Evolutionary conservation across 352 stramenopile genomes (phyloP).

Genomic region (Globisporangium camurandrum): DNA sequence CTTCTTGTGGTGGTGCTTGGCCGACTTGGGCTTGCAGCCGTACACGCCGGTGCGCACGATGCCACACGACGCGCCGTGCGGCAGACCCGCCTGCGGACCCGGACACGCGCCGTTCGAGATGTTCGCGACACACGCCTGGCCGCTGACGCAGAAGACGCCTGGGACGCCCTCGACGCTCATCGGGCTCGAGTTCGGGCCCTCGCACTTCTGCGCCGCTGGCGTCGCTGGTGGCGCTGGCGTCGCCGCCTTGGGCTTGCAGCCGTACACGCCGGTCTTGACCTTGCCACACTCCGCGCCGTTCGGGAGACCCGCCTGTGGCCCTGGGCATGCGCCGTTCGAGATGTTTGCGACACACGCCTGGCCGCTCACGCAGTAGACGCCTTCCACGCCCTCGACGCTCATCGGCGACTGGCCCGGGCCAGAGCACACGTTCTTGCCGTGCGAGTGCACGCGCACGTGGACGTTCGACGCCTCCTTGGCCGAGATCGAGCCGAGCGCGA

Average conservation of each 20-base stretch:
- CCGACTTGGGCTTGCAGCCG: constrained; percentile 21
- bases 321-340: constrained; percentile 7
- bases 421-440: neutral
- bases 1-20: too few species aligned
- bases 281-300: constrained; percentile 14
- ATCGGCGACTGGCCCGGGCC: neutral
- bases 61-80: constrained; percentile 12
- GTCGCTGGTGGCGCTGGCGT: neutral
- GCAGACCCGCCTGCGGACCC: constrained; percentile 11
- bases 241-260: constrained; percentile 20
- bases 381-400: neutral
- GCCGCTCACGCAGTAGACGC: neutral
- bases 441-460: neutral
- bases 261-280: constrained; percentile 14
- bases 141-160: neutral
- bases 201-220: neutral
- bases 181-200: neutral
- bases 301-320: constrained; percentile 11
- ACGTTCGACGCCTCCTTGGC: neutral
- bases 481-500: constrained; percentile 13
- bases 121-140: neutral
- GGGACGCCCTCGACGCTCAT: neutral
- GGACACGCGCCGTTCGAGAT: constrained; percentile 6
- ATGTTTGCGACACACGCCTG: neutral
- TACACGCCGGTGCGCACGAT: constrained; percentile 13